Base-by-base conservation (phyloP, 2,329 filamentous ascomycete species). In the Penicillium sp. region DNA sequence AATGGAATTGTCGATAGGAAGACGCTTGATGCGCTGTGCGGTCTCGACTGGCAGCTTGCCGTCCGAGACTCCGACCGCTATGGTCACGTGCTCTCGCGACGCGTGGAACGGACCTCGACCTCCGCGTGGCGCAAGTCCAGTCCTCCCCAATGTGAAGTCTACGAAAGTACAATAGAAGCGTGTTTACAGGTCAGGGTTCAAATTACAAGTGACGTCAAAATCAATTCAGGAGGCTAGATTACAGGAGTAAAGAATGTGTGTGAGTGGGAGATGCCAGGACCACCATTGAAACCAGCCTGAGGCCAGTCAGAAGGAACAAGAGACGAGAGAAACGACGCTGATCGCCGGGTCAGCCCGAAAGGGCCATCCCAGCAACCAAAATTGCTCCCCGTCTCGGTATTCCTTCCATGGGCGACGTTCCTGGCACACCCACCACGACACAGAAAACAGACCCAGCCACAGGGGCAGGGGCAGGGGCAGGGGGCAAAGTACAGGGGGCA, bases 31-130 rank as follows among this genome's bases (percentile, higher is more conserved):
- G 59, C 53, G 55, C 48, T 12, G 37, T 55, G 38, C 14, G 53
- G 42, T 39, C 50, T 43, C 17, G 45, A 55, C 31, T 59, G 59
- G 50, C 31, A 28, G 22, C 56, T 55, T 25, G 11, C 34, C 20
- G 49, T 52, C 49, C 54, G n/a, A 54, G 55, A 22, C 22, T 22
- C 25, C 5, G 25, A 43, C 53, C 49, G n/a, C 34, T 49, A 42
- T 42, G 43, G 31, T 54, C 66, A 68, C 66, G 66, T 68, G 66
- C 28, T 56, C 34, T 57, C 63, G 61, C 58, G 64, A 58, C 66
- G 66, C 63, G 66, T 54, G 6, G 17, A 35, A 34, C 7, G 12
- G 5, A 50, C 6, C 48, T 41, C 17, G 31, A 41, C 41, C 34
- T 17, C 31, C 31, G 6, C 31, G 31, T 31, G 31, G 31, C 6